Percentiles rank a stretch among this genome's conserved stretches.
Evolutionary conservation across 352 stramenopile species (phyloP).

Genomic region (Pythium plurisporium): DNA sequence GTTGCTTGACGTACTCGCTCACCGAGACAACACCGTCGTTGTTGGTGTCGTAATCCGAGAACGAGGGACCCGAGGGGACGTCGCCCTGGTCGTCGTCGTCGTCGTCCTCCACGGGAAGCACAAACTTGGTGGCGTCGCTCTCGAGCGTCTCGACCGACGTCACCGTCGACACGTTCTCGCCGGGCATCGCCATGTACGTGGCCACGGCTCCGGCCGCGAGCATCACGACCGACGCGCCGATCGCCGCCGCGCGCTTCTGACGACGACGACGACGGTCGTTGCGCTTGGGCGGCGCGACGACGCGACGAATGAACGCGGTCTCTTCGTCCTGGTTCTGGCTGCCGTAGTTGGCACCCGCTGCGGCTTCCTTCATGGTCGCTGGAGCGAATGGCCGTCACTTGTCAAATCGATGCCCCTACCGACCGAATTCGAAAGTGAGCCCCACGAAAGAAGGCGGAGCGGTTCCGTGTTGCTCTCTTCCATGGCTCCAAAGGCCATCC

Average conservation of each 20-base stretch:
- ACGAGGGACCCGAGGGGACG: too few relatives aligned
- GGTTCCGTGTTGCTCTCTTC: too few relatives aligned
- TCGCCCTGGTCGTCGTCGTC: neutral
- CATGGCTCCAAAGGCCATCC: too few relatives aligned
- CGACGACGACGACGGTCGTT: neutral
- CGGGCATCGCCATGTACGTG: slow-evolving; percentile 12
- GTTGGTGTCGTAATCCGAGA: slow-evolving; percentile 3
- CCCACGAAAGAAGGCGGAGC: too few relatives aligned
- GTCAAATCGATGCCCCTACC: neutral
- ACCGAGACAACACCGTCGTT: neutral
- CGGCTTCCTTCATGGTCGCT: neutral
- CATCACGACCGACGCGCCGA: slow-evolving; percentile 6
- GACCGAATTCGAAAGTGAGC: slow-evolving; percentile 9
- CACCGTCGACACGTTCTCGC: neutral
- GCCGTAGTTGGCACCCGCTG: slow-evolving; percentile 3
- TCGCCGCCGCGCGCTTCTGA: slow-evolving; percentile 9
- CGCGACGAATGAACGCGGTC: slow-evolving; percentile 13
- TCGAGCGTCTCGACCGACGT: neutral
- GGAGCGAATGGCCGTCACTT: neutral
- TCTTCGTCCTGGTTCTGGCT: slow-evolving; percentile 18
- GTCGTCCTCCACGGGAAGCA: slow-evolving; percentile 5
- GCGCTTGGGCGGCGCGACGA: slow-evolving; percentile 15
- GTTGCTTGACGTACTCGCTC: neutral
- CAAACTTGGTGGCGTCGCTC: neutral
- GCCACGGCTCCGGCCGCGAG: slow-evolving; percentile 11